phyloP scores from a whole-genome alignment of 345 rosid genomes.

The Durio zibethinus region DNA sequence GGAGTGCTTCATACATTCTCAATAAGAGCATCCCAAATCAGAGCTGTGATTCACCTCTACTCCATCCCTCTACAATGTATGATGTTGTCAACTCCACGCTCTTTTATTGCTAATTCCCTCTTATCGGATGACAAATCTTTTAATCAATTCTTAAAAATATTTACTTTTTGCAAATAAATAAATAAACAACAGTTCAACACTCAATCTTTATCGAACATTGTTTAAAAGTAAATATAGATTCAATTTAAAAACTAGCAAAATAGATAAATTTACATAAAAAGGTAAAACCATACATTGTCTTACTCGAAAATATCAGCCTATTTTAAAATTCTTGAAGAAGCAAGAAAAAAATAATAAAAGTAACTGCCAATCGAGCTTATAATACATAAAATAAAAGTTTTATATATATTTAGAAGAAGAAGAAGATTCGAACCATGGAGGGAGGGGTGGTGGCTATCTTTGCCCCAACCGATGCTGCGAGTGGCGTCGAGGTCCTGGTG shows the following conservation, averaged over 20 bases:
- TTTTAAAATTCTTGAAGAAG: background rate
- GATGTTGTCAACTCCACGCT: too few relatives aligned
- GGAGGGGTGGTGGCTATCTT: conserved; percentile 85
- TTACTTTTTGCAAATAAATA: background rate
- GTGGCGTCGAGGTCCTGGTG: conserved; percentile 88
- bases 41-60: too few relatives aligned
- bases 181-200: background rate
- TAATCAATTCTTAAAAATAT: too few relatives aligned
- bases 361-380: background rate
- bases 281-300: background rate
- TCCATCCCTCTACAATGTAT: too few relatives aligned
- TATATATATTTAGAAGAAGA: background rate
- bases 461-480: conserved; percentile 99
- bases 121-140: too few relatives aligned
- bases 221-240: background rate
- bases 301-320: background rate
- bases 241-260: background rate
- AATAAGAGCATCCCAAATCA: too few relatives aligned
- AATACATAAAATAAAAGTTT: background rate
- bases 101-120: too few relatives aligned
- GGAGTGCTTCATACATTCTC: too few relatives aligned
- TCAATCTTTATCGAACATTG: background rate
- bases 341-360: background rate
- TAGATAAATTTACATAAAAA: background rate
- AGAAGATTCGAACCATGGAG: conserved; percentile 57